These are phyloP conservation scores for Fusarium sp. DNA, from an alignment of 2,329 filamentous ascomycete genomes.

Conservation along the genomic window DNA sequence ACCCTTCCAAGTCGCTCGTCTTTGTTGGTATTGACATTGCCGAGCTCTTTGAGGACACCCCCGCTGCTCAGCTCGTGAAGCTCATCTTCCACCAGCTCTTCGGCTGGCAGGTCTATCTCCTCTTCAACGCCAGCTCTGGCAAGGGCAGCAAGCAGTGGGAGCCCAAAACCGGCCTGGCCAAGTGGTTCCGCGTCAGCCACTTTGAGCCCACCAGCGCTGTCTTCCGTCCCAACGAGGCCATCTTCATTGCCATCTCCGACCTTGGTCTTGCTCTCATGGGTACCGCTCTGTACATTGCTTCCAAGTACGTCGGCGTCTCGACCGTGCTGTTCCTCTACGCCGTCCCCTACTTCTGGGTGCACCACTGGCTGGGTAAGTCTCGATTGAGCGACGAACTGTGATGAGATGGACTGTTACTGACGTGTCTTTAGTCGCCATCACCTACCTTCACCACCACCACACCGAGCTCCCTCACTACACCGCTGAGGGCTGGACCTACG, in stretches of 20 bases:
- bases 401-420: constrained; percentile 14
- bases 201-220: constrained; percentile 71
- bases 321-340: constrained; percentile 69
- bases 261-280: constrained; percentile 66
- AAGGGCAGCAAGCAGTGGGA: constrained; percentile 59
- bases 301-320: constrained; percentile 64
- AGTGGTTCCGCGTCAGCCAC: constrained; percentile 63
- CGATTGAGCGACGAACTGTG: background rate
- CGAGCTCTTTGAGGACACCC: constrained; percentile 72
- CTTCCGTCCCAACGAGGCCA: constrained; percentile 67
- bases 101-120: constrained; percentile 72
- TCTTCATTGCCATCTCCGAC: constrained; percentile 68
- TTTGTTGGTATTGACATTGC: constrained; percentile 56
- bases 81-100: constrained; percentile 71
- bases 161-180: constrained; percentile 41
- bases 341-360: constrained; percentile 75
- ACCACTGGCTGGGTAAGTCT: constrained; percentile 73
- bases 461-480: constrained; percentile 55
- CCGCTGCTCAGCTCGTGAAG: constrained; percentile 63
- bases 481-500: constrained; percentile 68
- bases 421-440: constrained; percentile 69
- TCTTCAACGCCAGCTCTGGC: constrained; percentile 67
- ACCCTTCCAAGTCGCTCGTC: constrained; percentile 49
- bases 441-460: constrained; percentile 79
- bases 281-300: constrained; percentile 62